Evolutionary conservation across 139 green algal species (phyloP).

Genomic region (Klebsormidium nitens): DNA sequence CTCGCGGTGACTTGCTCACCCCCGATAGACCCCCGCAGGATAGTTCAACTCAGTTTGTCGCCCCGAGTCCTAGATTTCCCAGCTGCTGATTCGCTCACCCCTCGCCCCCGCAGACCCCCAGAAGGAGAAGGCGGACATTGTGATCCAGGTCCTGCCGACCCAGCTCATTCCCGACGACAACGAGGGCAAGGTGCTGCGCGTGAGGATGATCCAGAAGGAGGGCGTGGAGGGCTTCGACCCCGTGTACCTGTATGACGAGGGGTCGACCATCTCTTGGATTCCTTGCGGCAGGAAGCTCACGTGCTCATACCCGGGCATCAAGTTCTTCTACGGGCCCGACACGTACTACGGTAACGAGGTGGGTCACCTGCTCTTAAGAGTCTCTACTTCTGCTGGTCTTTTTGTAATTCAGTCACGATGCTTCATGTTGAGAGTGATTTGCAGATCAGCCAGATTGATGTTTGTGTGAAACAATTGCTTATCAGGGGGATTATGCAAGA

Average conservation of each 20-base stretch:
- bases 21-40: too few relatives aligned
- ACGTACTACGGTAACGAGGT: constrained; percentile 89
- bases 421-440: too few relatives aligned
- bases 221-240: constrained; percentile 79
- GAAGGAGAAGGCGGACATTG: constrained; percentile 95
- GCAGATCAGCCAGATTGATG: too few relatives aligned
- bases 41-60: too few relatives aligned
- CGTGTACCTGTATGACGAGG: constrained; percentile 97
- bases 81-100: neutral
- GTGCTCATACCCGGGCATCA: constrained; percentile 95
- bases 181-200: constrained; percentile 97
- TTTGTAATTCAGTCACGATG: too few relatives aligned
- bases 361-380: too few relatives aligned
- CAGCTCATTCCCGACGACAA: constrained; percentile 98
- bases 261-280: constrained; percentile 98
- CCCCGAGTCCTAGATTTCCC: too few relatives aligned
- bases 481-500: too few relatives aligned
- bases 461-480: too few relatives aligned
- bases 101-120: constrained; percentile 81
- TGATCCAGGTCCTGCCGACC: constrained; percentile 98
- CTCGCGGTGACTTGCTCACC: too few relatives aligned
- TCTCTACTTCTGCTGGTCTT: too few relatives aligned
- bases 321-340: constrained; percentile 66
- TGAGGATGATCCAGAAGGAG: constrained; percentile 99
- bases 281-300: constrained; percentile 99